A percentile compares a stretch with the other conserved stretches of the same genome.
Conservation (phyloP, 2,329 filamentous ascomycete genomes). For the Arthroderma sp. region DNA sequence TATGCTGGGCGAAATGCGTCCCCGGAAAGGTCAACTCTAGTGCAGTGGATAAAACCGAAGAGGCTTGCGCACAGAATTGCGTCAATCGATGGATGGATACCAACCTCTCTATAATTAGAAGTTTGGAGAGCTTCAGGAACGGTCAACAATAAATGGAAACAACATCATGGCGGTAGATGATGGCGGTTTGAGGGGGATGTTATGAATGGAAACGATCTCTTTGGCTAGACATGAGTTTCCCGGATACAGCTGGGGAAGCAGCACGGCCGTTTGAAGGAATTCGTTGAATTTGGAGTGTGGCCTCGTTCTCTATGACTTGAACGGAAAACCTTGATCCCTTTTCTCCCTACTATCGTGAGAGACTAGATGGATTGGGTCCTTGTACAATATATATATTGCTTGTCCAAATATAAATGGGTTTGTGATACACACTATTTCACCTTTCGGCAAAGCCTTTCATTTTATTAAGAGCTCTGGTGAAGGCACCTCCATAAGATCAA, state of each 20-base stretch:
- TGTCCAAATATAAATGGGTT: neutral
- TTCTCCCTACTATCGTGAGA: neutral
- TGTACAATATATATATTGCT: neutral
- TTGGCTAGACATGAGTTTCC: neutral
- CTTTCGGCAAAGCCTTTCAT: no score
- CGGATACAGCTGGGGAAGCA: neutral
- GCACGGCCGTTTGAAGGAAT: neutral
- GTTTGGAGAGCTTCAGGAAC: slow-evolving; percentile 56
- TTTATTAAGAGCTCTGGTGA: no score
- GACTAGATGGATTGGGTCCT: neutral
- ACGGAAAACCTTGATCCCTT: neutral
- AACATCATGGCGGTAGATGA: neutral
- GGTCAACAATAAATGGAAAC: neutral
- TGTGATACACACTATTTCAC: neutral
- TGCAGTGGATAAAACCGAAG: slow-evolving; percentile 64
- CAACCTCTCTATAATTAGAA: slow-evolving; percentile 71
- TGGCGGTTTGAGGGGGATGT: neutral
- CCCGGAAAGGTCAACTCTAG: slow-evolving; percentile 58
- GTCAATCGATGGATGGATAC: slow-evolving; percentile 89
- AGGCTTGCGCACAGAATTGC: slow-evolving; percentile 79
- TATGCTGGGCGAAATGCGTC: slow-evolving; percentile 93
- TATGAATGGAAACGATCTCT: neutral
- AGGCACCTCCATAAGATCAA: no score
- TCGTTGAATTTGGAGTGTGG: neutral
- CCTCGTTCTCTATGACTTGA: neutral